Evolutionary conservation across 2,329 filamentous ascomycete species (phyloP).

Genomic region (Penicillium sp.): DNA sequence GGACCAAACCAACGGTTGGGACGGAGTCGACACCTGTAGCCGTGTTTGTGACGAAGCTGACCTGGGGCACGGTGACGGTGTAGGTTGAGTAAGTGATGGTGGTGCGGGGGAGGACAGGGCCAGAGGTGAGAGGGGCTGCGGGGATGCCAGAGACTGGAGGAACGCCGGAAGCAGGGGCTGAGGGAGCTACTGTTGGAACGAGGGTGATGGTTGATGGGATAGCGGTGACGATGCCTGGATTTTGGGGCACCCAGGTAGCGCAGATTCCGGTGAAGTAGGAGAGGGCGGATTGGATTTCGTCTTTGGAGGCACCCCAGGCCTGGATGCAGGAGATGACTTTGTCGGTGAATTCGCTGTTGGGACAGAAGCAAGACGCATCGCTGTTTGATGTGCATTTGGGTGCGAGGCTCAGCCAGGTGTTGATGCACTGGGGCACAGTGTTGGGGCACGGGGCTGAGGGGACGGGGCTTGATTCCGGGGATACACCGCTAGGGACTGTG

Average conservation of each 20-base stretch:
- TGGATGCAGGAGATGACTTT: conserved; percentile 79
- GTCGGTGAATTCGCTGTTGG: conserved; percentile 69
- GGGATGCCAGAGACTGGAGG: conserved; percentile 29
- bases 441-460: conserved; percentile 54
- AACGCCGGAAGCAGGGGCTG: conserved; percentile 51
- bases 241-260: conserved; percentile 67
- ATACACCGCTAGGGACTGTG: background rate
- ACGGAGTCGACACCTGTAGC: conserved; percentile 15
- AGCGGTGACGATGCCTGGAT: conserved; percentile 81
- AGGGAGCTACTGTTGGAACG: conserved; percentile 39
- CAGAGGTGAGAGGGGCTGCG: conserved; percentile 25
- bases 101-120: conserved; percentile 34
- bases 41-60: conserved; percentile 42
- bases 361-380: conserved; percentile 83
- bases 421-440: conserved; percentile 82
- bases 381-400: conserved; percentile 80
- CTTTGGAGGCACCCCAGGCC: conserved; percentile 67
- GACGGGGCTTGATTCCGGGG: conserved; percentile 20
- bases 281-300: conserved; percentile 68
- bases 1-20: conserved; percentile 36
- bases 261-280: conserved; percentile 91
- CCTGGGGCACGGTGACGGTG: conserved; percentile 47
- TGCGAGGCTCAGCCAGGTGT: conserved; percentile 74
- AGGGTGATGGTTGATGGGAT: conserved; percentile 62
- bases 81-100: conserved; percentile 44